Evolutionary conservation across 352 stramenopile species (phyloP).

Genomic region (Globisporangium splendens): DNA sequence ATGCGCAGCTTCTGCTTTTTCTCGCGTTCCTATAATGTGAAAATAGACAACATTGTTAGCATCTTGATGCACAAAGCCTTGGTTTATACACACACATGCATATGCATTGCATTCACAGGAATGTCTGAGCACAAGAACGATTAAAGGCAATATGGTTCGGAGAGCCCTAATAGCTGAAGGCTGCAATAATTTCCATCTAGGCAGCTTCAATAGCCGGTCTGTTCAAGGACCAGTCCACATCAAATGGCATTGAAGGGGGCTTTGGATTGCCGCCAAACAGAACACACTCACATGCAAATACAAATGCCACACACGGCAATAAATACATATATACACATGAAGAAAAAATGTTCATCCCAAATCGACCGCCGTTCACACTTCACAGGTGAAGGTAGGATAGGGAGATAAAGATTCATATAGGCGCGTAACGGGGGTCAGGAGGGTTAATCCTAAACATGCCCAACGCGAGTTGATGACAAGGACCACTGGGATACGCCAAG

Average conservation of each 20-base stretch:
- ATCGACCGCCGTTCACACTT: conserved; percentile 63
- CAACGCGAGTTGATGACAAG: conserved; percentile 73
- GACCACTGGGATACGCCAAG: conserved; percentile 87
- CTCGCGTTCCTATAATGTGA: conserved; percentile 64
- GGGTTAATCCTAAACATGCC: conserved; percentile 89
- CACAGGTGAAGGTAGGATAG: conserved; percentile 50
- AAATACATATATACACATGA: conserved; percentile 11
- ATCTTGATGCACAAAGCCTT: background rate
- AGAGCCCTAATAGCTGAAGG: conserved; percentile 88
- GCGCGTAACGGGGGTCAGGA: conserved; percentile 89
- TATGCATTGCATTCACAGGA: conserved; percentile 6
- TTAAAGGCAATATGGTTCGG: conserved; percentile 67
- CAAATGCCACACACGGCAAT: conserved; percentile 5
- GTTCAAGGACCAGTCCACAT: conserved; percentile 88
- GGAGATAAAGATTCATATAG: conserved; percentile 52
- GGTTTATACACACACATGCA: conserved; percentile 20
- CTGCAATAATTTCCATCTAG: conserved; percentile 70
- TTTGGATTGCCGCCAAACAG: conserved; percentile 79
- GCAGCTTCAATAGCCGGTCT: conserved; percentile 91
- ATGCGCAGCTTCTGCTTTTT: conserved; percentile 84
- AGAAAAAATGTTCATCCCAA: conserved; percentile 59
- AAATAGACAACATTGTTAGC: background rate
- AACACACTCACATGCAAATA: conserved; percentile 14
- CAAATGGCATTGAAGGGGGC: conserved; percentile 77
- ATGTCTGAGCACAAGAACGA: conserved; percentile 92